Evolutionary conservation across 192 early-diverging fungal genomes (phyloP), one percentile per base, ranked within the genome.

Genomic region (Gorgonomyces haynaldii): DNA sequence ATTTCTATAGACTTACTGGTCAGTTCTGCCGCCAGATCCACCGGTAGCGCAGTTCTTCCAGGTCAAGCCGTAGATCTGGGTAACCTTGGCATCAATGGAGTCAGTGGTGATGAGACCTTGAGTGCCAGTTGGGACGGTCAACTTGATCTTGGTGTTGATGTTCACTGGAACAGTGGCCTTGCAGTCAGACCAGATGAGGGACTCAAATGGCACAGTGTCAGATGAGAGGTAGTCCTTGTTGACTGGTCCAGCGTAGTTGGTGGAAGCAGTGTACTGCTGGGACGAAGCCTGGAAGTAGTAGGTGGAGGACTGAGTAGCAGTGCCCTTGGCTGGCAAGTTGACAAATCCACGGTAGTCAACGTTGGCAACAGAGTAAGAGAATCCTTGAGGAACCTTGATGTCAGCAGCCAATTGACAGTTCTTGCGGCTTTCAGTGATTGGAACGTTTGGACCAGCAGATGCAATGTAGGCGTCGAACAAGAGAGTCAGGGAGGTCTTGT

Each of bases 41-140:
- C n/a, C n/a, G n/a, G n/a, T n/a, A n/a, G n/a, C n/a, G n/a, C 57
- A 58, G 13, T 51, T 60, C 20, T 47, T 40, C 58, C 58, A 60
- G 20, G 40, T 40, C 38, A 60, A 39, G 4, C 39, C 17, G 42
- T 50, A 60, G 10, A 29, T 26, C 17, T 60, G 58, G 5, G 25
- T 37, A 16, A 60, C 22, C 24, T 61, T 60, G 10, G 50, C 55
- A 38, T 60, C 58, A 16, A 52, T 28, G 4, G 62, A 64, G 23
- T 64, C 62, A 1, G 45, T 54, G 35, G 62, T 59, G 31, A 64
- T 31, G 6, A 42, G 17, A 15, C 56, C 62, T n/a, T 35, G 17
- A 2, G 17, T 28, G n/a, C 13, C 40, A 21, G 54, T 37, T 24
- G 49, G 50, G 26, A 27, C 56, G 19, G 17, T 23, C 3, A 60